These are phyloP conservation scores for Raffaelea arxii DNA, from an alignment of 2,329 filamentous ascomycete species.

Conservation along the genomic window DNA sequence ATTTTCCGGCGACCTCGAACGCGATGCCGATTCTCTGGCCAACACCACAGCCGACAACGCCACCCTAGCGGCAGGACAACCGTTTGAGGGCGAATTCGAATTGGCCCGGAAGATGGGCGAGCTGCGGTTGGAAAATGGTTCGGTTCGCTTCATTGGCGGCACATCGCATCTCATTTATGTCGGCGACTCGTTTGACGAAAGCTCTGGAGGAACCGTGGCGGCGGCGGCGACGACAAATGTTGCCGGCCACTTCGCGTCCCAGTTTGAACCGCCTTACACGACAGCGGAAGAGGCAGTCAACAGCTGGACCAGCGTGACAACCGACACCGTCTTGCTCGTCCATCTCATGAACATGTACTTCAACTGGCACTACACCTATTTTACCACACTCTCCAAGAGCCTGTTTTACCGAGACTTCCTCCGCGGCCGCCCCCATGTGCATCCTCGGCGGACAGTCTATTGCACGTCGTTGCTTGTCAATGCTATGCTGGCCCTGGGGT, in stretches of 20 bases:
- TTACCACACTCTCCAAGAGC: constrained; percentile 78
- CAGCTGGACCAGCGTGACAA: constrained; percentile 82
- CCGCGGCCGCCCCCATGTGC: constrained; percentile 51
- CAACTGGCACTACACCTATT: constrained; percentile 95
- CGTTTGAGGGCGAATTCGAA: constrained; percentile 59
- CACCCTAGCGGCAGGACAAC: constrained; percentile 17
- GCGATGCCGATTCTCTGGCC: constrained; percentile 16
- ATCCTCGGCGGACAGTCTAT: constrained; percentile 53
- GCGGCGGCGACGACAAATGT: not conserved
- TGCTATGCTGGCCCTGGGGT: constrained; percentile 84
- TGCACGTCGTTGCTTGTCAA: constrained; percentile 89
- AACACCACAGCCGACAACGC: constrained; percentile 21
- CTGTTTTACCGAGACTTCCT: constrained; percentile 82
- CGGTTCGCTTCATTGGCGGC: constrained; percentile 83
- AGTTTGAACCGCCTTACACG: constrained; percentile 28
- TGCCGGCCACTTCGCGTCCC: constrained; percentile 13
- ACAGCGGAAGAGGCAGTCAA: constrained; percentile 59
- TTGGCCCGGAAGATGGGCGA: constrained; percentile 90
- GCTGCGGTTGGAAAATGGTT: constrained; percentile 75
- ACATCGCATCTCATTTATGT: constrained; percentile 89
- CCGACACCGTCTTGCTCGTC: constrained; percentile 66
- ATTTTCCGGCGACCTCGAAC: constrained; percentile 24
- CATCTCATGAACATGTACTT: constrained; percentile 98
- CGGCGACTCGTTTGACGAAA: constrained; percentile 34
- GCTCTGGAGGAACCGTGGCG: constrained; percentile 9